A percentile compares a stretch with the other conserved stretches of the same genome.
Conservation (phyloP, 2,329 filamentous ascomycete species). For the Penicillium sp. region DNA sequence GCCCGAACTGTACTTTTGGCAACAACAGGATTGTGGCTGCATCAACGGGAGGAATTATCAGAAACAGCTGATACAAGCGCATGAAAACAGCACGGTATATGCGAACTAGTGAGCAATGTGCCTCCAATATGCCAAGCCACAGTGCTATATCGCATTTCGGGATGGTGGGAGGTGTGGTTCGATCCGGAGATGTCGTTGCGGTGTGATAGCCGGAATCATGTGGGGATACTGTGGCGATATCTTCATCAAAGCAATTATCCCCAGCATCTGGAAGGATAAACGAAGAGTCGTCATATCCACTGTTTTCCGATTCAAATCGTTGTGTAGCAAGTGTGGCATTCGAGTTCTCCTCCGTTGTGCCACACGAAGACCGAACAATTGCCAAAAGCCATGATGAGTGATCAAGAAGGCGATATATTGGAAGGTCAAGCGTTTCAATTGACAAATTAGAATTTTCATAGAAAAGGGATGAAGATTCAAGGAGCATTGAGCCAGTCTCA, state of each 20-base stretch:
- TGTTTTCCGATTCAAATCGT: not conserved
- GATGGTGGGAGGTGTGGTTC: not conserved
- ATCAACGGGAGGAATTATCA: slow-evolving; percentile 14
- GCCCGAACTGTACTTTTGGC: slow-evolving; percentile 9
- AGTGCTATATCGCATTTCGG: slow-evolving; percentile 3
- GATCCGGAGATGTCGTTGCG: not conserved
- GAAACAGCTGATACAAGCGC: slow-evolving; percentile 17
- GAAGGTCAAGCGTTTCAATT: slow-evolving; percentile 12
- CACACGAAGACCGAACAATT: slow-evolving; percentile 6
- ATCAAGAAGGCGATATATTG: slow-evolving; percentile 16
- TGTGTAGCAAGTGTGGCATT: not conserved
- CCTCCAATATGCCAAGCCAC: slow-evolving; percentile 14
- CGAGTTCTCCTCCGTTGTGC: not conserved
- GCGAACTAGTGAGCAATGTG: slow-evolving; percentile 15
- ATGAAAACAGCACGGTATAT: slow-evolving; percentile 18
- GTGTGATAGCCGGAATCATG: slow-evolving; percentile 14
- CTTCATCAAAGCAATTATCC: not conserved
- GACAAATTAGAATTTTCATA: not conserved
- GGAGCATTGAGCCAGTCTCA: not conserved
- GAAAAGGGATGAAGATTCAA: not conserved
- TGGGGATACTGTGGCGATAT: slow-evolving; percentile 3
- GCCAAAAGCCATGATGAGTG: slow-evolving; percentile 17
- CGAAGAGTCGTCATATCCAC: not conserved
- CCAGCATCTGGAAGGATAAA: not conserved
- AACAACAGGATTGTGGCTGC: slow-evolving; percentile 11